Base-by-base conservation (phyloP, 2,329 filamentous ascomycete genomes). In the Talaromyces verruculosus region DNA sequence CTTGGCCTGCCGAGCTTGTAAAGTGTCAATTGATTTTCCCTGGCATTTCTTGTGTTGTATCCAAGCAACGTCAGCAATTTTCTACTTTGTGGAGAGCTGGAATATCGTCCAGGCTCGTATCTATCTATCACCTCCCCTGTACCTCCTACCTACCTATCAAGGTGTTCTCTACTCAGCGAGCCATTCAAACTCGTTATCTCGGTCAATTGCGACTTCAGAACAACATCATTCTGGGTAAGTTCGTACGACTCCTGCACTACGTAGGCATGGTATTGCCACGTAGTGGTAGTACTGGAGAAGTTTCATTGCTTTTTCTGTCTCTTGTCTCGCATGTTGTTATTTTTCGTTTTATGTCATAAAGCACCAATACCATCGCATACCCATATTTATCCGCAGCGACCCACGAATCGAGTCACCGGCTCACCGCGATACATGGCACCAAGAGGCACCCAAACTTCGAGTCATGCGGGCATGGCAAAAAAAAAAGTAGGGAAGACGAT, bases 371-470 rank as follows among this genome's bases (percentile, higher is more conserved):
- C 39, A 15, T 45, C 39, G 15, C 62, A 19, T 64, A 45, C 39
- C 62, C 51, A 45, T 43, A 53, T 64, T 39, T 47, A 57, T 43
- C 37, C 30, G 62, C 49, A n/a, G 25, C 17, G 62, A 58, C 62
- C 62, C 51, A 64, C 62, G 62, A 57, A 58, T 64, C 41, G 37
- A 58, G 62, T 64, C 62, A 64, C 62, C 62, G 62, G 62, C 62
- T 57, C 62, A 63, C 61, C 61, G 61, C 25, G 61, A 57, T 57
- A 39, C 53, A 57, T 39, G 53, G 33, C 53, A 19, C 49, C 25
- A 22, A 53, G 25, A 53, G 49, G 45, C 45, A 49, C 45, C 45
- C 51, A 33, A 35, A 55, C 51, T 57, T 22, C 10, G 30, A 55
- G 30, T 57, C 51, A 57, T 57, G 30, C 51, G 51, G 51, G 30